phyloP scores from a whole-genome alignment of 768 basidiomycete genomes.

The Macrolepiota albuminosa region DNA sequence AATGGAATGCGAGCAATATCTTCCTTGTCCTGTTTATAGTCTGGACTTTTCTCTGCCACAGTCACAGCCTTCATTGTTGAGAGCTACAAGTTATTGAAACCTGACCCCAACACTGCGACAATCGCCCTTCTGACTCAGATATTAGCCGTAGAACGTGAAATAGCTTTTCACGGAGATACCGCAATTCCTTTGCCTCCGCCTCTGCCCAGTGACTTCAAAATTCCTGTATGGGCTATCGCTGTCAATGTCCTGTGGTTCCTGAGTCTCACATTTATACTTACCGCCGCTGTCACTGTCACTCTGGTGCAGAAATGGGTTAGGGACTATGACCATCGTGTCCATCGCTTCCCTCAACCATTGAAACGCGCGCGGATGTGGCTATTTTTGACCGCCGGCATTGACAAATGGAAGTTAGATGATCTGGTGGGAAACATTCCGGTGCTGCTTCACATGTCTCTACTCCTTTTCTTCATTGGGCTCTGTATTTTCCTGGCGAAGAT shows the following conservation, averaged over 20 bases:
- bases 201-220: background rate
- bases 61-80: slow-evolving; percentile 34
- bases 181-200: background rate
- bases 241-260: slow-evolving; percentile 28
- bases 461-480: slow-evolving; percentile 7
- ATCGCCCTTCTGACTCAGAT: slow-evolving; percentile 21
- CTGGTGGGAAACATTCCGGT: slow-evolving; percentile 2
- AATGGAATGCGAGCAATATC: background rate
- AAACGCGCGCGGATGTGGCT: background rate
- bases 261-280: slow-evolving; percentile 22
- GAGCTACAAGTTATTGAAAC: slow-evolving; percentile 25
- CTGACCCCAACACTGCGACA: slow-evolving; percentile 22
- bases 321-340: slow-evolving; percentile 4
- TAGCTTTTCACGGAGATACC: background rate
- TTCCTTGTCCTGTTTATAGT: slow-evolving; percentile 16
- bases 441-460: slow-evolving; percentile 3
- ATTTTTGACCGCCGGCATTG: background rate
- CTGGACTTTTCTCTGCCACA: slow-evolving; percentile 33
- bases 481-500: background rate
- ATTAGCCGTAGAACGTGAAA: background rate
- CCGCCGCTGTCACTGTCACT: slow-evolving; percentile 23
- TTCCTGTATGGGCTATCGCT: slow-evolving; percentile 13
- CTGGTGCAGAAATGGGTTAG: slow-evolving; percentile 9
- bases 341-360: background rate
- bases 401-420: slow-evolving; percentile 4